Evolutionary conservation across 2,329 filamentous ascomycete species (phyloP).

Genomic region (Colletotrichum sp.): DNA sequence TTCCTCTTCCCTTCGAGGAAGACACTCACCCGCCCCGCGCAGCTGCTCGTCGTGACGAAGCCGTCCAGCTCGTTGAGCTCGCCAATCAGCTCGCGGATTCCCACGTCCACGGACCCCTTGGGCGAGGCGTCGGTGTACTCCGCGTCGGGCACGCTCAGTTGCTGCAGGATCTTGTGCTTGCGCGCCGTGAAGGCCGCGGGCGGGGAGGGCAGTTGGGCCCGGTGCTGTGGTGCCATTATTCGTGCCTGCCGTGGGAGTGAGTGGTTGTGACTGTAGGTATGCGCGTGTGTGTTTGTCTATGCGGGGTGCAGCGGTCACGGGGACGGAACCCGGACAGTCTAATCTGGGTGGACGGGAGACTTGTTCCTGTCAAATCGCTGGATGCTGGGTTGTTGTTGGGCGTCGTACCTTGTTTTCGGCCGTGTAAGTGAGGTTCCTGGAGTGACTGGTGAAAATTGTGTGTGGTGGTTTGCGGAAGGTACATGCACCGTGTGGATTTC

Average conservation of each 20-base stretch:
- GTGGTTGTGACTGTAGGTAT: background rate
- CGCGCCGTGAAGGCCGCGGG: slow-evolving; percentile 56
- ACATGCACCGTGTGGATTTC: background rate
- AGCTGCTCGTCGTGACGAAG: slow-evolving; percentile 91
- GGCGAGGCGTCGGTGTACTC: slow-evolving; percentile 86
- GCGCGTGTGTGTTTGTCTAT: background rate
- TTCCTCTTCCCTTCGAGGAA: slow-evolving; percentile 76
- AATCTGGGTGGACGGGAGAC: background rate
- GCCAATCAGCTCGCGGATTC: slow-evolving; percentile 77
- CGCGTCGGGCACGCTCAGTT: slow-evolving; percentile 70
- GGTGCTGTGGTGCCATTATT: background rate
- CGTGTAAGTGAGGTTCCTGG: slow-evolving; percentile 17
- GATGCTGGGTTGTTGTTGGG: background rate
- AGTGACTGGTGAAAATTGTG: background rate
- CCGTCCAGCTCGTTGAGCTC: slow-evolving; percentile 78
- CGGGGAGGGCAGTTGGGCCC: slow-evolving; percentile 29
- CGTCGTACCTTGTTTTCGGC: background rate
- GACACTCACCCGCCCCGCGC: slow-evolving; percentile 84
- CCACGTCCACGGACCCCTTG: slow-evolving; percentile 84
- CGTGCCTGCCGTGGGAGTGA: background rate
- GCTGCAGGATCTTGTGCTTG: slow-evolving; percentile 76
- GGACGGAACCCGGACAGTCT: background rate
- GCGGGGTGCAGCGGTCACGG: background rate
- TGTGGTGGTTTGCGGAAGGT: background rate
- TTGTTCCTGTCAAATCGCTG: background rate